Base-by-base conservation (phyloP, 2,329 filamentous ascomycete genomes). In the Fonsecaea pugnacius region DNA sequence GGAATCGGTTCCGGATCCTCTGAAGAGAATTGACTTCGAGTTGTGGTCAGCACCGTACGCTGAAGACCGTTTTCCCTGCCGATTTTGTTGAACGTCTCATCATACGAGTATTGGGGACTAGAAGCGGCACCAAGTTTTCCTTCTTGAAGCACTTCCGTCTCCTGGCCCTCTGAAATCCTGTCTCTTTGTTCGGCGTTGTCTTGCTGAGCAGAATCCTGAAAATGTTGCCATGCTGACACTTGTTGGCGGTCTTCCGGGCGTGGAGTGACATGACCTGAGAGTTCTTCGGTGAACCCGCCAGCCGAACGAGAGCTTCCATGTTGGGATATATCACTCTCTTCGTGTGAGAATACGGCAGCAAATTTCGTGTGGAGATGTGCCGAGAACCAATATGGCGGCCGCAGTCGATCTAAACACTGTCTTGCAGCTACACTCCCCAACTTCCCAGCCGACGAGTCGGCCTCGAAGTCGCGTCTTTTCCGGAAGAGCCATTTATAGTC, bases 281-380 rank as follows among this genome's bases (percentile, higher is more conserved):
- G 27, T 14, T 57, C 30, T n/a, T 57, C 52, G 14, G 4, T 18
- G 21, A 18, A 24, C 16, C 35, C 27, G 30, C 14, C 18, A 52
- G 6, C 14, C 8, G 36, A 32, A 52, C 27, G 43, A 18, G 51
- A 32, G 38, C 27, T 48, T 16, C n/a, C 33, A 18, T 36, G 18
- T 24, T 27, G 40, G 16, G 55, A 35, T 14, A 18, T 33, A 4
- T 65, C 59, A 30, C 73, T 72, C 14, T 79, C 72, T 16, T 76
- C 75, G 67, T 87, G 81, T 5, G 82, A 72, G 54, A 88, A 76
- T 1, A 82, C 66, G 0, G 93, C 95, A 0, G 89, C 78, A 74
- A 90, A 98, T 74, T 94, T 96, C 80, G 90, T 88, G 77, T 99
- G 95, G 78, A 98, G 78, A 77, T 99, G 95, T 2, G 93, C 95